Evolutionary conservation across 164 flowering plant genomes (phyloP).

Genomic region (Tinospora cordifolia): DNA sequence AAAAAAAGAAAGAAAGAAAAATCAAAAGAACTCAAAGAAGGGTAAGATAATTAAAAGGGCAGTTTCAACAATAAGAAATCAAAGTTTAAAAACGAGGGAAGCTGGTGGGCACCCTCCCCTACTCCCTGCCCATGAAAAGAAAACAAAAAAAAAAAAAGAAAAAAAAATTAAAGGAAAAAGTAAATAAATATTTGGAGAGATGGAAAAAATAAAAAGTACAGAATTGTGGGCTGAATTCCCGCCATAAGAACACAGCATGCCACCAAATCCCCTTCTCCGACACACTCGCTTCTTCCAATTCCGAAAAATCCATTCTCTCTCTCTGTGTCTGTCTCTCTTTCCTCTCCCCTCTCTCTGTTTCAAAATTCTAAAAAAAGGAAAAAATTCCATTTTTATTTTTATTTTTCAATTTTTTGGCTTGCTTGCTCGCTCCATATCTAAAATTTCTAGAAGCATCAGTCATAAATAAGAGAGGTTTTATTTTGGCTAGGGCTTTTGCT

Average conservation of each 20-base stretch:
- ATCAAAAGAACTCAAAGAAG: neutral
- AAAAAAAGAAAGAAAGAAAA: neutral
- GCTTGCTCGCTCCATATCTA: no score
- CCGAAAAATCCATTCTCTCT: neutral
- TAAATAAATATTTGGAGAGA: neutral
- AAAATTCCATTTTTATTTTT: neutral
- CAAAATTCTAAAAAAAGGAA: neutral
- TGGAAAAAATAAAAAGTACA: neutral
- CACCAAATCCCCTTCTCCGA: conserved; percentile 2
- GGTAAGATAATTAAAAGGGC: neutral
- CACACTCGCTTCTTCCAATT: neutral
- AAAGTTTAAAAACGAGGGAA: no score
- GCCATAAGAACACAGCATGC: conserved; percentile 13
- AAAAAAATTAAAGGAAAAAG: no score
- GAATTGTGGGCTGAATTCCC: conserved; percentile 18
- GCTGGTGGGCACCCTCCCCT: no score
- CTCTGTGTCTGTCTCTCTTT: neutral
- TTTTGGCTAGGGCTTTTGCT: conserved; percentile 14
- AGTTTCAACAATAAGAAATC: no score
- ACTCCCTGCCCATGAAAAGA: no score
- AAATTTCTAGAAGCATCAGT: conserved; percentile 1
- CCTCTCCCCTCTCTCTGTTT: neutral
- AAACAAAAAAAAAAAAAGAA: no score
- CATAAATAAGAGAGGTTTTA: conserved; percentile 10
- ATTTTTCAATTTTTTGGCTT: neutral